Evolutionary conservation across 140 eudicot species (phyloP).

Genomic region (Bidens hawaiensis): DNA sequence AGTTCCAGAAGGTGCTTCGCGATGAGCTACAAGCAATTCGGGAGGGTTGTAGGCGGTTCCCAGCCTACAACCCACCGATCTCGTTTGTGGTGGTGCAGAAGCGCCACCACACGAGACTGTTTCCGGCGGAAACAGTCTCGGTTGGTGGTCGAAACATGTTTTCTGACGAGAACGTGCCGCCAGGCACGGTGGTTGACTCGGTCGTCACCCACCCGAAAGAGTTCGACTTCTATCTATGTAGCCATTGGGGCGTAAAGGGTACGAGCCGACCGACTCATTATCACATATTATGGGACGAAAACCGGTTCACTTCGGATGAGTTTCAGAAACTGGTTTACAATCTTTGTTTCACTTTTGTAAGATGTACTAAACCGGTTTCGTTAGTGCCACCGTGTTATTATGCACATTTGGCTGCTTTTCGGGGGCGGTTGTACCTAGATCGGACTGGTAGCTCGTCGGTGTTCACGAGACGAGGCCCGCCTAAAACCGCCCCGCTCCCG

Average conservation of each 20-base stretch:
- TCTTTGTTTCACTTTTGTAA: conserved; percentile 76
- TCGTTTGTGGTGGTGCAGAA: conserved; percentile 89
- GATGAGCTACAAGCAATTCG: conserved; percentile 74
- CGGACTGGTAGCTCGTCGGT: conserved; percentile 17
- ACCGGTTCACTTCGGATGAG: conserved; percentile 52
- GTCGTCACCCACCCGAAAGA: conserved; percentile 56
- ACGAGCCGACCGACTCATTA: conserved; percentile 88
- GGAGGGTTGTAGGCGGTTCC: conserved; percentile 47
- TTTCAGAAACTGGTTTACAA: conserved; percentile 68
- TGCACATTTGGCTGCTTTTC: conserved; percentile 75
- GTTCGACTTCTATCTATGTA: conserved; percentile 66
- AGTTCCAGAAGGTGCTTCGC: conserved; percentile 70
- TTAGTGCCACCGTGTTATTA: conserved; percentile 85
- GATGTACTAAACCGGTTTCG: conserved; percentile 78
- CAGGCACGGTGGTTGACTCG: conserved; percentile 81
- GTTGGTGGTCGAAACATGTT: not conserved
- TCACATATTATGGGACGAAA: conserved; percentile 57
- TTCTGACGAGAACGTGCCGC: conserved; percentile 53
- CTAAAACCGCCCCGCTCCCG: conserved; percentile 45
- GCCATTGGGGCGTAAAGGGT: conserved; percentile 71
- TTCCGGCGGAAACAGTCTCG: conserved; percentile 25
- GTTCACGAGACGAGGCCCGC: conserved; percentile 27
- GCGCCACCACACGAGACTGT: conserved; percentile 81
- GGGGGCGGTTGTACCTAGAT: conserved; percentile 75
- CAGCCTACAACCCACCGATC: conserved; percentile 68